phyloP scores from a whole-genome alignment of 108 stramenopile species.

The Fragilariopsis cylindrus region DNA sequence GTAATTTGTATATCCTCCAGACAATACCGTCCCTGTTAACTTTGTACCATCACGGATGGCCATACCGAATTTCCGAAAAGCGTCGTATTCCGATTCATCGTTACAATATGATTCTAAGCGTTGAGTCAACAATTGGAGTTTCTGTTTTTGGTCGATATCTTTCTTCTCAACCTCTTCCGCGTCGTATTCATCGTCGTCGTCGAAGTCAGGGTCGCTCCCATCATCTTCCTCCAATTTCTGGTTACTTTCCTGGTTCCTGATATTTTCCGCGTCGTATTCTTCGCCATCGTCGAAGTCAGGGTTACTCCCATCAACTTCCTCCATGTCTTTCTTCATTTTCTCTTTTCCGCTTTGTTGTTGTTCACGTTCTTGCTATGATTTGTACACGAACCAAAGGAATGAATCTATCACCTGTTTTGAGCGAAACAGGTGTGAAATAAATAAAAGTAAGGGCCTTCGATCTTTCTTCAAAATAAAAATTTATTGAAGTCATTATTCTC shows the following conservation, averaged over 20 bases:
- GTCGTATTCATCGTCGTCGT: slow-evolving; percentile 10
- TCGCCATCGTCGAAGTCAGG: neutral
- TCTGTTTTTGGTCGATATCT: slow-evolving; percentile 11
- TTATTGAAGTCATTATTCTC: too few species aligned
- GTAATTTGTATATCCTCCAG: slow-evolving; percentile 38
- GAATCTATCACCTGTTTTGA: too few species aligned
- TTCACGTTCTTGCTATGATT: neutral
- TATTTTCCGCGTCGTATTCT: slow-evolving; percentile 1
- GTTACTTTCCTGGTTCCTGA: neutral
- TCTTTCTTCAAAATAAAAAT: too few species aligned
- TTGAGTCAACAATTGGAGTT: slow-evolving; percentile 21
- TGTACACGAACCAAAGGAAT: too few species aligned
- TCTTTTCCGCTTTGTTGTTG: neutral
- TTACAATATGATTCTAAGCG: slow-evolving; percentile 16
- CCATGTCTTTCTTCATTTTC: neutral
- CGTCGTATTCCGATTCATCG: slow-evolving; percentile 24
- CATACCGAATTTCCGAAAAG: slow-evolving; percentile 12
- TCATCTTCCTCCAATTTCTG: neutral
- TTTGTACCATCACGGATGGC: slow-evolving; percentile 12
- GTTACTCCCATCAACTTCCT: neutral
- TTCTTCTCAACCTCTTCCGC: slow-evolving; percentile 3
- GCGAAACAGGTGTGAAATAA: too few species aligned
- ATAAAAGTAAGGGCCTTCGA: too few species aligned
- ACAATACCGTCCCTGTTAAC: slow-evolving; percentile 12
- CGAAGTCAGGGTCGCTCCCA: neutral